A percentile compares a stretch with the other conserved stretches of the same genome.
These are phyloP conservation scores for Aspergillus fumigatiaffinis DNA, from an alignment of 2,329 filamentous ascomycete species.

Conservation along the genomic window DNA sequence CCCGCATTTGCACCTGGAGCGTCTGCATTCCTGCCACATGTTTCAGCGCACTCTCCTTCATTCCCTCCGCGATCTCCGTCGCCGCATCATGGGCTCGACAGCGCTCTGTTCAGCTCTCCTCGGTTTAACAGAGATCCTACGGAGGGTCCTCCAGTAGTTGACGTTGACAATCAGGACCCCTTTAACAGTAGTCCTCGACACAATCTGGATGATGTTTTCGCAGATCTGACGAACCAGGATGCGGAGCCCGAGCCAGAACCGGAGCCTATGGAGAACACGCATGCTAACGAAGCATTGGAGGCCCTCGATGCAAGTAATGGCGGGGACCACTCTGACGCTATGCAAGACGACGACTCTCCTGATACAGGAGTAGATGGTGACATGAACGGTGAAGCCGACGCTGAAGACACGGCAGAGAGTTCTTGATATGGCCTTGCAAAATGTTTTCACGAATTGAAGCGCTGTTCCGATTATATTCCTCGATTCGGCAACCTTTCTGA, in stretches of 20 bases:
- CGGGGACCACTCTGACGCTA: conserved; percentile 29
- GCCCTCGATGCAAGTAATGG: conserved; percentile 38
- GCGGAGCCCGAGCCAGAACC: conserved; percentile 27
- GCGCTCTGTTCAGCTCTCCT: conserved; percentile 41
- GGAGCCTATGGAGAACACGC: conserved; percentile 41
- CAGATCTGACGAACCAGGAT: conserved; percentile 45
- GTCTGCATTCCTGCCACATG: conserved; percentile 37
- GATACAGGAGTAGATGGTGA: conserved; percentile 19
- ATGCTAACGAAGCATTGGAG: conserved; percentile 46
- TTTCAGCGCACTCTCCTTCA: conserved; percentile 31
- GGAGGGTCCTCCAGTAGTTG: conserved; percentile 28
- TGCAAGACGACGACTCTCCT: conserved; percentile 20
- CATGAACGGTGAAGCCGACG: conserved; percentile 18
- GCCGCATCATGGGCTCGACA: conserved; percentile 32
- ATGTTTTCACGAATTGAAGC: background rate
- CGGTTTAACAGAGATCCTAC: conserved; percentile 34
- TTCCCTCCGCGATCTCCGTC: conserved; percentile 40
- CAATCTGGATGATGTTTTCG: conserved; percentile 44
- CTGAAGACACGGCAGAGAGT: conserved; percentile 17
- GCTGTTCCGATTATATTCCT: background rate
- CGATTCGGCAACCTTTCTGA: background rate
- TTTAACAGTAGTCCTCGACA: conserved; percentile 39
- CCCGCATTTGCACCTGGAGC: conserved; percentile 34
- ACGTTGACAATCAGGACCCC: conserved; percentile 28
- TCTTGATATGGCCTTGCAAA: background rate